Percentiles rank a stretch among this genome's conserved stretches.
Conservation (phyloP, 768 basidiomycete genomes). For the Panellus pusillus region DNA sequence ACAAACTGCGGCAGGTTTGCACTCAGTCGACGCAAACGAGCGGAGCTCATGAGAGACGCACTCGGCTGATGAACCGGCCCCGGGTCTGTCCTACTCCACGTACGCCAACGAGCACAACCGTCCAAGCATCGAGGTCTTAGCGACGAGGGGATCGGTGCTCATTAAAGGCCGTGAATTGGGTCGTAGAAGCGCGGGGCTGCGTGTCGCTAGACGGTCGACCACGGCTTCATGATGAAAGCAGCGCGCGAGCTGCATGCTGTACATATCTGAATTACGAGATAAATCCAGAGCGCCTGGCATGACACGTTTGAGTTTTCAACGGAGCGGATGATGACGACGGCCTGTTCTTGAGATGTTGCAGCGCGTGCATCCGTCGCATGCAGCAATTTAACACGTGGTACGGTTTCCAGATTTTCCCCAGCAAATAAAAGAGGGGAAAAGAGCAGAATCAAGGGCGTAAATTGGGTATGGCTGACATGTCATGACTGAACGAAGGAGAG, state of each 20-base stretch:
- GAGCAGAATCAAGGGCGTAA: no score
- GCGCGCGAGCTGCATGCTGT: slow-evolving; percentile 8
- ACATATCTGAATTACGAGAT: neutral
- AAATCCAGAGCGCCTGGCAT: neutral
- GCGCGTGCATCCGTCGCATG: no score
- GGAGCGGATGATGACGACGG: no score
- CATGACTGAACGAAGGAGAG: no score
- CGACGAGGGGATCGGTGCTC: slow-evolving; percentile 8
- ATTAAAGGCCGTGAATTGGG: slow-evolving; percentile 13
- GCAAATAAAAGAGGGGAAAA: no score
- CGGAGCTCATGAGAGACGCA: slow-evolving; percentile 2
- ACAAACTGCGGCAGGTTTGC: slow-evolving; percentile 10
- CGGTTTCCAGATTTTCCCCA: neutral
- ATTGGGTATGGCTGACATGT: no score
- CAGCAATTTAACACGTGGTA: no score
- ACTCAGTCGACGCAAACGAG: neutral
- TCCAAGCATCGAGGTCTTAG: slow-evolving; percentile 19
- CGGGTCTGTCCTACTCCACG: slow-evolving; percentile 20
- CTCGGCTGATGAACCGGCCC: slow-evolving; percentile 20
- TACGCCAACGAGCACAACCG: slow-evolving; percentile 19
- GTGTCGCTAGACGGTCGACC: neutral
- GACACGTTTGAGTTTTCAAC: neutral
- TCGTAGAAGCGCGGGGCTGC: neutral
- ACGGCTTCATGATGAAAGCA: slow-evolving; percentile 11
- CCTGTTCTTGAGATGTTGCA: no score